Percentiles rank a stretch among this genome's conserved stretches.
These are phyloP conservation scores for Phytopythium delawarense DNA, from an alignment of 352 stramenopile species.

Conservation along the genomic window DNA sequence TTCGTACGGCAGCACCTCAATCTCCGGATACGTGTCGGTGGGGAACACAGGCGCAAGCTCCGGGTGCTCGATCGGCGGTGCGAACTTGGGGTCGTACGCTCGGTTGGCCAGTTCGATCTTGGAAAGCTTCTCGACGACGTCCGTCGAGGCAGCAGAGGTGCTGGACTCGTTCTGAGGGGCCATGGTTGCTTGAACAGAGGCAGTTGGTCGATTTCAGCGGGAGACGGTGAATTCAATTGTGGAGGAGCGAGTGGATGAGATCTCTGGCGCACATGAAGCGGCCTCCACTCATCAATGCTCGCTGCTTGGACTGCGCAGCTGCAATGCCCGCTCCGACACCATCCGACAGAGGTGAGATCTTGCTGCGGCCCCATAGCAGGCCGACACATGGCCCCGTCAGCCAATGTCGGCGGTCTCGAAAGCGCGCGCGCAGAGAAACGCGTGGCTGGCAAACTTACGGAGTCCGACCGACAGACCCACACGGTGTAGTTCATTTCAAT, in stretches of 20 bases:
- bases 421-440: too few relatives aligned
- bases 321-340: too few relatives aligned
- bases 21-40: conserved; percentile 15
- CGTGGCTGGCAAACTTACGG: too few relatives aligned
- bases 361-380: too few relatives aligned
- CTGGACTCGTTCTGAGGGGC: not conserved
- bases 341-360: too few relatives aligned
- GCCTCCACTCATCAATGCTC: too few relatives aligned
- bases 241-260: not conserved
- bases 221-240: conserved; percentile 1
- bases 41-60: conserved; percentile 25
- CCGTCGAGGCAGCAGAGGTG: not conserved
- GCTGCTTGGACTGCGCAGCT: too few relatives aligned
- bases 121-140: not conserved
- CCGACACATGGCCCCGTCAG: too few relatives aligned
- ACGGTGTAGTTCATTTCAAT: too few relatives aligned
- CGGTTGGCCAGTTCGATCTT: conserved; percentile 11
- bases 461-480: too few relatives aligned
- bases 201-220: not conserved
- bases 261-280: too few relatives aligned
- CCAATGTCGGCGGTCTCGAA: too few relatives aligned
- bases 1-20: not conserved
- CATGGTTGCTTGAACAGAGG: not conserved
- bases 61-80: conserved; percentile 11
- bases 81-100: not conserved